Conservation (phyloP, 2,329 filamentous ascomycete genomes). For the Sclerotinia sclerotiorum region DNA sequence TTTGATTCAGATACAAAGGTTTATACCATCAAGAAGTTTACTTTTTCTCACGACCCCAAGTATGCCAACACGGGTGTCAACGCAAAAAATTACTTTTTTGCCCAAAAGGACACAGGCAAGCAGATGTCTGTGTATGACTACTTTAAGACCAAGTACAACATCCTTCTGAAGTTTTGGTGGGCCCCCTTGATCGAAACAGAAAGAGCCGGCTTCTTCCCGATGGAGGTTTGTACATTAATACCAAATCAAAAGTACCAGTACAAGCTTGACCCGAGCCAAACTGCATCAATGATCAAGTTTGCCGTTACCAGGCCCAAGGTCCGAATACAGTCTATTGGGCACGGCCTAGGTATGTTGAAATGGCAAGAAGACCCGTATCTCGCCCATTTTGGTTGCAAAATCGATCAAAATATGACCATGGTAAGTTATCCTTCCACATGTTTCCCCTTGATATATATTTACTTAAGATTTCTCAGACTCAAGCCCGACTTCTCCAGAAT, state of each 20-base stretch:
- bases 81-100: slow-evolving; percentile 57
- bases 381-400: slow-evolving; percentile 68
- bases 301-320: slow-evolving; percentile 74
- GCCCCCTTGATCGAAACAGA: slow-evolving; percentile 60
- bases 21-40: slow-evolving; percentile 54
- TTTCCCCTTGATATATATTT: neutral
- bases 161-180: slow-evolving; percentile 47
- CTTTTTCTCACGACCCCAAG: slow-evolving; percentile 42
- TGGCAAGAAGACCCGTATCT: slow-evolving; percentile 71
- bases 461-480: slow-evolving; percentile 46
- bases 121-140: slow-evolving; percentile 51
- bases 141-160: slow-evolving; percentile 55
- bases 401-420: slow-evolving; percentile 63
- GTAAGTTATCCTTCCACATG: slow-evolving; percentile 31
- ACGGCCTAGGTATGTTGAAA: slow-evolving; percentile 64
- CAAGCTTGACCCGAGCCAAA: slow-evolving; percentile 61
- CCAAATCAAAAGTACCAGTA: slow-evolving; percentile 60
- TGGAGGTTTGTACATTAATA: slow-evolving; percentile 57
- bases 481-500: slow-evolving; percentile 68
- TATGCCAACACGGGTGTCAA: slow-evolving; percentile 50
- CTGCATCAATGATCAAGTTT: slow-evolving; percentile 86
- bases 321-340: slow-evolving; percentile 67
- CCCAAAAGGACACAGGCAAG: slow-evolving; percentile 46
- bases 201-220: slow-evolving; percentile 56
- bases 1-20: slow-evolving; percentile 44